phyloP scores from a whole-genome alignment of 495 filamentous ascomycete genomes.

The Podospora anserina region DNA sequence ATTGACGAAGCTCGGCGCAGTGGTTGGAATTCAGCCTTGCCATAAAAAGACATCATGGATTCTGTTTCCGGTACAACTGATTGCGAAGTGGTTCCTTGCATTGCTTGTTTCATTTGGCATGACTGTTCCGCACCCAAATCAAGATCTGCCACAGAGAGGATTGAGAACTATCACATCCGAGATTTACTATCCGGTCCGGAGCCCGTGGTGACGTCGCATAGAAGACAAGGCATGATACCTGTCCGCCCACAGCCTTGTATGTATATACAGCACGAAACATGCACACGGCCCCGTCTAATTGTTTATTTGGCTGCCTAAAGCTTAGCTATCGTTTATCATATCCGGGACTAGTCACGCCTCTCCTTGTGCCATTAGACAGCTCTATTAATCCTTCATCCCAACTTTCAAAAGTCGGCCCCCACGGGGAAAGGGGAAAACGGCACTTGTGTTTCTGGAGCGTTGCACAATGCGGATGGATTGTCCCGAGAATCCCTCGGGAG shows the following conservation, averaged over 20 bases:
- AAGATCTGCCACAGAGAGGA: not conserved
- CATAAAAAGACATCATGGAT: not conserved
- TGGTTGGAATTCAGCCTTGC: not conserved
- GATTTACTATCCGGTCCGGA: not conserved
- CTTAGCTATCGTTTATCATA: too few species aligned
- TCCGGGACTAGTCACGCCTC: too few species aligned
- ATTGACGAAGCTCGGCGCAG: not conserved
- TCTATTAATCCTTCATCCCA: not conserved
- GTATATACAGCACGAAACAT: too few species aligned
- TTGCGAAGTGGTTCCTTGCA: not conserved
- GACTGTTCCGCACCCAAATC: not conserved
- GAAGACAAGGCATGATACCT: not conserved
- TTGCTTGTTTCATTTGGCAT: not conserved
- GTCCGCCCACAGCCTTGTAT: too few species aligned
- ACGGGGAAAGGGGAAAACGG: not conserved
- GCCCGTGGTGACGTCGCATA: not conserved
- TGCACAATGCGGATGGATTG: not conserved
- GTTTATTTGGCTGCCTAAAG: too few species aligned
- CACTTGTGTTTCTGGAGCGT: not conserved
- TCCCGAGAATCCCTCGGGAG: not conserved
- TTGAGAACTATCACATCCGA: not conserved
- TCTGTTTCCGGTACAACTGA: too few species aligned
- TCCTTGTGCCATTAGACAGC: not conserved
- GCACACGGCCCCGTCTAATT: too few species aligned
- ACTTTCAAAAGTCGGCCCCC: not conserved